phyloP scores from a whole-genome alignment of 768 basidiomycete genomes.

The Pisolithus sp. region DNA sequence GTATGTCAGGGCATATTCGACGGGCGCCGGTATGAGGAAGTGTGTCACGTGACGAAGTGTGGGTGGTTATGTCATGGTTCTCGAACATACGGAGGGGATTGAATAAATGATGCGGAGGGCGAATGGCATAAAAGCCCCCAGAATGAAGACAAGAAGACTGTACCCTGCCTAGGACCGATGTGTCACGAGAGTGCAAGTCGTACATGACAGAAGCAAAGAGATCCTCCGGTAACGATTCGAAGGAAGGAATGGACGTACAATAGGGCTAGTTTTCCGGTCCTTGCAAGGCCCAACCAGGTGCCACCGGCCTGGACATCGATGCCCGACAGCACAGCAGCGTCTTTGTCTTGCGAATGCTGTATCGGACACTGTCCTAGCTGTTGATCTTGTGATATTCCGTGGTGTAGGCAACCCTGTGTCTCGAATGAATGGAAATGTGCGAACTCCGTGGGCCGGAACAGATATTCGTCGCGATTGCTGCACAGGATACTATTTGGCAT shows the following conservation, averaged over 20 bases:
- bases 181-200: too few species aligned
- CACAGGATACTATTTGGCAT: constrained; percentile 51
- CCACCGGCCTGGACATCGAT: constrained; percentile 69
- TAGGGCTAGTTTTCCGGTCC: constrained; percentile 60
- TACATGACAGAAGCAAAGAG: neutral
- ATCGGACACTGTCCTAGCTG: neutral
- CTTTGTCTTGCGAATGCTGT: constrained; percentile 6
- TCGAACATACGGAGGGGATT: too few species aligned
- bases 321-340: constrained; percentile 54
- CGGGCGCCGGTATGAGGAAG: too few species aligned
- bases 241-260: constrained; percentile 44
- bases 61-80: too few species aligned
- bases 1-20: too few species aligned
- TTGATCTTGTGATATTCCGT: constrained; percentile 6
- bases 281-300: constrained; percentile 74
- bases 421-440: constrained; percentile 69
- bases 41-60: too few species aligned
- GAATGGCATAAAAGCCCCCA: too few species aligned
- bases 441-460: constrained; percentile 56
- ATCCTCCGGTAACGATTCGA: neutral
- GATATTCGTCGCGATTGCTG: constrained; percentile 72
- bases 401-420: constrained; percentile 11
- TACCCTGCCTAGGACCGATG: neutral
- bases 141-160: neutral
- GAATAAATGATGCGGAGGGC: too few species aligned